Conservation (phyloP, 352 stramenopile genomes). For the Phytopythium oedochilum region DNA sequence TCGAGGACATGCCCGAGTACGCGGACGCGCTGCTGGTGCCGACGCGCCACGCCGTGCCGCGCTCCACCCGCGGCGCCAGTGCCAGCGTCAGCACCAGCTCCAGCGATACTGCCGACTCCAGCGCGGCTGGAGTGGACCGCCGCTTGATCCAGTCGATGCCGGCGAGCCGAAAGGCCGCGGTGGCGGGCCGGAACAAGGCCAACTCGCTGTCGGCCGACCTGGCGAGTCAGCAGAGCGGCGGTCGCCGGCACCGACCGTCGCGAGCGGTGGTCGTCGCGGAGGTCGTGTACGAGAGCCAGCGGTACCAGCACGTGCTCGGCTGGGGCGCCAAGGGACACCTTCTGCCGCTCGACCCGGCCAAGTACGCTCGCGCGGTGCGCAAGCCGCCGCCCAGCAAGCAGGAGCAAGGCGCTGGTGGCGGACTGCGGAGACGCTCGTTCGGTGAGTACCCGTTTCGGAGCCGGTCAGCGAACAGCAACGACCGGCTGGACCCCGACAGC, state of each 20-base stretch:
- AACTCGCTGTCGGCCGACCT: not conserved
- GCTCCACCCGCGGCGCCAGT: slow-evolving; percentile 2
- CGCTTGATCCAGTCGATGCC: slow-evolving; percentile 1
- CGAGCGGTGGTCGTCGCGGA: slow-evolving; percentile 25
- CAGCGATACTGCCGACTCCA: not conserved
- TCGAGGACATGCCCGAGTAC: slow-evolving; percentile 5
- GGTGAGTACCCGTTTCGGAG: slow-evolving; percentile 3
- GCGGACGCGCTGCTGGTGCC: slow-evolving; percentile 18
- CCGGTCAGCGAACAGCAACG: not conserved
- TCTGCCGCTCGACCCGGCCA: slow-evolving; percentile 61
- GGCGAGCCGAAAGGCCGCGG: not conserved
- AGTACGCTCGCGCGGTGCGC: slow-evolving; percentile 49
- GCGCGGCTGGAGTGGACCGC: not conserved
- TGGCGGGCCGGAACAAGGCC: not conserved
- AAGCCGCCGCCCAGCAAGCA: slow-evolving; percentile 7
- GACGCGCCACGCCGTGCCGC: slow-evolving; percentile 5
- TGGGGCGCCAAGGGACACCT: slow-evolving; percentile 77
- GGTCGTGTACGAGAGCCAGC: slow-evolving; percentile 68
- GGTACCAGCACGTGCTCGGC: slow-evolving; percentile 62
- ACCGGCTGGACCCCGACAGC: not conserved
- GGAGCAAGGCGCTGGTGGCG: not conserved
- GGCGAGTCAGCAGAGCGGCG: not conserved
- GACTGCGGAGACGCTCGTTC: not conserved
- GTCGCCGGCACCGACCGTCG: not conserved
- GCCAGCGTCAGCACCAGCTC: not conserved